phyloP scores from a whole-genome alignment of 352 stramenopile genomes.

The Pythium periplocum region DNA sequence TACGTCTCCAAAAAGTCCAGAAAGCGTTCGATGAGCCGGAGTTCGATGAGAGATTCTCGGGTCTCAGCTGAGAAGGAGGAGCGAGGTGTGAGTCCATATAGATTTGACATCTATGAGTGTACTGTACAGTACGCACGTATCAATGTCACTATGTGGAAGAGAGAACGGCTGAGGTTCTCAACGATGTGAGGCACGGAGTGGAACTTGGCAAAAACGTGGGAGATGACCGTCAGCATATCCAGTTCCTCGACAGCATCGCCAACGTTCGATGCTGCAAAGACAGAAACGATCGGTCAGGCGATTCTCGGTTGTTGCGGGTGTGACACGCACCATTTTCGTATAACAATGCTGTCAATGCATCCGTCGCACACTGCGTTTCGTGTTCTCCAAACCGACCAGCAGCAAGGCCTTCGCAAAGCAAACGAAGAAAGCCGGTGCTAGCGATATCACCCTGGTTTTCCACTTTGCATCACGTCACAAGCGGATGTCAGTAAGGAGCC shows the following conservation, averaged over 20 bases:
- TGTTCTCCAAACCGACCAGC: no score
- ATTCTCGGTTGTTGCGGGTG: no score
- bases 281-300: no score
- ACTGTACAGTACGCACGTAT: conserved; percentile 19
- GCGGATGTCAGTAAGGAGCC: neutral
- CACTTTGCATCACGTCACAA: conserved; percentile 11
- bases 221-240: conserved; percentile 20
- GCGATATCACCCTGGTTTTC: conserved; percentile 55
- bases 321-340: no score
- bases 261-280: no score
- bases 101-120: neutral
- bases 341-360: no score
- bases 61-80: neutral
- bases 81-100: no score
- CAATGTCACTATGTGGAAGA: conserved; percentile 43
- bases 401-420: conserved; percentile 22
- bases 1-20: conserved; percentile 28
- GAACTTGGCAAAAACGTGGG: conserved; percentile 20
- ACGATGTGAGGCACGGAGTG: conserved; percentile 15
- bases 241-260: conserved; percentile 18
- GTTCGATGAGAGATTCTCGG: conserved; percentile 8
- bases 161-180: conserved; percentile 23
- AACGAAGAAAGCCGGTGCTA: conserved; percentile 21
- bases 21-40: conserved; percentile 26
- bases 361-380: no score